Base-by-base conservation (phyloP, 176 grass and related monocot species). In the Rhipidocladum racemiflorum region DNA sequence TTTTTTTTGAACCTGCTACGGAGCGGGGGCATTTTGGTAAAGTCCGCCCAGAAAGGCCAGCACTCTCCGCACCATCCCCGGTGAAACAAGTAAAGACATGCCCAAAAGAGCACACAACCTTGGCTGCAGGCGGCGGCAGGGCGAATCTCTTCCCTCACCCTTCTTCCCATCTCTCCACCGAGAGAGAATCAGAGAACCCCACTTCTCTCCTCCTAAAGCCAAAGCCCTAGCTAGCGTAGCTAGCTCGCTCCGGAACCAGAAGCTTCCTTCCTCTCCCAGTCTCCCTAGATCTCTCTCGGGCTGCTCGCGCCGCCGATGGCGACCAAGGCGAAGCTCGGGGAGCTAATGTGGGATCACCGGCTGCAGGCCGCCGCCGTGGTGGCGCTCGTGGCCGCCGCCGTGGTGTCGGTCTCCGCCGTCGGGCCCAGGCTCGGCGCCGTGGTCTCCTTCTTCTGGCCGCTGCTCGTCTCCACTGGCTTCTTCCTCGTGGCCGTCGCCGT, bases 361-460 rank as follows among this genome's bases (percentile, higher is more conserved):
- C 23, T 88, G 67, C 78, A 81, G 30, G 81, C 69, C 6, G 87
- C 86, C 32, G 74, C 78, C 18, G 85, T 64, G 44, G 90, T 91
- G 49, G 93, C 90, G 23, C 4, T 91, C 7, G 61, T 95, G 5
- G 90, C 90, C 1, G 79, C 72, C 51, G 42, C 85, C n/a, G 63
- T 82, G 72, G 67, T 92, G 68, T 92, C 90, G 65, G 12, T 90
- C 78, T 85, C 85, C 62, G 75, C 64, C 61, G 18, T 90, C 74
- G 84, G 81, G 54, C 87, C 85, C 46, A 68, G 74, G 40, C 80
- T 92, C 61, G 10, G 85, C 75, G 73, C 61, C 82, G 84, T 92
- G 57, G 72, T 92, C 38, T 61, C 93, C 75, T 95, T 92, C 82
- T 95, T 92, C 87, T 90, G 90, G 87, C 93, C 93, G 55, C 78